Evolutionary conservation across 1,284 basidiomycete genomes (phyloP), one percentile per base, ranked within the genome.

Genomic region (Trametes sp.): DNA sequence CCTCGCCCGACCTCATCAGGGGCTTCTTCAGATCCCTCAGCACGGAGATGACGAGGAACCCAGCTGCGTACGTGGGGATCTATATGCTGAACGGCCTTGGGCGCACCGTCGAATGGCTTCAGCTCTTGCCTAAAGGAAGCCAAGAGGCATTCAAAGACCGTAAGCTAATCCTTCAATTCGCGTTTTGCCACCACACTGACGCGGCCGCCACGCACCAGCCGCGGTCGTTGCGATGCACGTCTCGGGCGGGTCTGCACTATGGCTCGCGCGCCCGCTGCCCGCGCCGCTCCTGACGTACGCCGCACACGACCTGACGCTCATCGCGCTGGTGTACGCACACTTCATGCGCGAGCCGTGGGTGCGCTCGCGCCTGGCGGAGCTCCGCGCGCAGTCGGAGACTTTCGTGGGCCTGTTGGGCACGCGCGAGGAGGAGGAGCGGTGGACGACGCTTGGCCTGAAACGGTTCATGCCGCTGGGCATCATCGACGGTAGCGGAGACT

Each of bases 281-380:
- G 49, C 70, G 1, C 70, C 72, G 9, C 75, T 81, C 41, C 73
- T 81, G 49, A 67, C 70, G 23, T 82, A 82, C 55, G 80, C 81
- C 0, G 78, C 78, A 1, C 74, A 77, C 59, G 80, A 82, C 69
- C 78, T 82, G 53, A 70, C 76, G 50, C 75, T 80, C 62, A 77
- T 82, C 49, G 73, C 69, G 16, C 67, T 72, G 3, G 71, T 82
- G 11, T 80, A 79, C 69, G 72, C 73, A 4, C 65, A 75, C 48
- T 81, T 82, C 57, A 62, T 66, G 11, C 29, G 64, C n/a, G 56
- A 67, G 8, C 67, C 69, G 0, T 81, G 76, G 74, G 72, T 81
- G 69, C 54, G 58, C n/a, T 36, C 31, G 35, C 7, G 5, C 21
- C 8, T 48, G 8, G 14, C 29, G 31, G 23, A 4, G n/a, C 66